Base-by-base conservation (phyloP, 768 basidiomycete genomes). In the Neoboletus magnificus region DNA sequence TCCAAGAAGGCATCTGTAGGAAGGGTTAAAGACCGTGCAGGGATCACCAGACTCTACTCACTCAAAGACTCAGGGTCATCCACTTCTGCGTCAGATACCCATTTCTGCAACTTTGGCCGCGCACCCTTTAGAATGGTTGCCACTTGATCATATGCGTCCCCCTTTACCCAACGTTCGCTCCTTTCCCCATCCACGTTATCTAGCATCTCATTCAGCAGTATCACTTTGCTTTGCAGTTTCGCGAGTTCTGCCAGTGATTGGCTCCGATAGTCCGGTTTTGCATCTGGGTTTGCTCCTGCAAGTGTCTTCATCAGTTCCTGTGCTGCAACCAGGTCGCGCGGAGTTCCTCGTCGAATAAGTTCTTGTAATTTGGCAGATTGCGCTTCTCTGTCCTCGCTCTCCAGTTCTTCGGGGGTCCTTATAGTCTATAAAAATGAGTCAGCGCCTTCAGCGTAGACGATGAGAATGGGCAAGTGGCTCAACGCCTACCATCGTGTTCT, bases 291-390 rank as follows among this genome's bases (percentile, higher is more conserved):
- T 3, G 95, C 96, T 29, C 97, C 96, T 6, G 96, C 89, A 44
- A 99, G 80, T 0, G 85, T 74, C 70, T 98, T 98, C 95, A 99
- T 98, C 33, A 99, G 79, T 66, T 99, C 95, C 66, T 99, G 95
- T 13, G 97, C 97, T 6, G 89, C 92, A 1, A 89, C 90, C 2
- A 99, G 82, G 73, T 99, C 97, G 61, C 93, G 84, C 0, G 97
- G 97, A 20, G 96, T 96, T 15, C 96, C 97, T 52, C 97, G 78
- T 44, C 97, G 84, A 55, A 99, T 98, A 37, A 98, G 83, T 70
- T 99, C 97, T 73, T 99, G 97, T n/a, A 99, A 79, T 77, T 99
- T 98, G 0, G 97, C 97, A 0, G 88, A 87, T 68, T 99, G 96
- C 0, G 96, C 97, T 56, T 86, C 87, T 13, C 97, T 82, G 69